Evolutionary conservation across 768 basidiomycete genomes (phyloP).

Genomic region (Kwoniella bestiolae): DNA sequence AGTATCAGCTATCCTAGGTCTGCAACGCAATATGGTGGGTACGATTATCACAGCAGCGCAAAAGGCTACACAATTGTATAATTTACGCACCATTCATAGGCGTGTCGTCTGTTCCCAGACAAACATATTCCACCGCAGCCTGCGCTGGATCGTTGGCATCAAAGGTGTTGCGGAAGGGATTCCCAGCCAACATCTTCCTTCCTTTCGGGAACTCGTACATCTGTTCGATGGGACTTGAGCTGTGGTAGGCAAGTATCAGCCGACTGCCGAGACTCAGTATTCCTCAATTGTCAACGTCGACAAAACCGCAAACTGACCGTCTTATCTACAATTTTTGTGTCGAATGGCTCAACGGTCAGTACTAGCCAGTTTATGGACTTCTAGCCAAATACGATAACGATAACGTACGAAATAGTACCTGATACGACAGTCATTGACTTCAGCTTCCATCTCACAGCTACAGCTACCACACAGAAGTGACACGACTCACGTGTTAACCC

Average conservation of each 20-base stretch:
- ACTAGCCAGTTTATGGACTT: too few species aligned
- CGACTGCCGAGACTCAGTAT: not conserved
- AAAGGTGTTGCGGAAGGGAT: slow-evolving; percentile 26
- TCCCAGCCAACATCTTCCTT: slow-evolving; percentile 45
- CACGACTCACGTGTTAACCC: slow-evolving; percentile 21
- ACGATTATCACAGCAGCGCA: too few species aligned
- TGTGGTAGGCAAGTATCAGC: not conserved
- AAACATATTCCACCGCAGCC: slow-evolving; percentile 33
- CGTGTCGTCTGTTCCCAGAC: slow-evolving; percentile 24
- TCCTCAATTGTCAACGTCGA: not conserved
- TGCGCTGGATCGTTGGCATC: slow-evolving; percentile 24
- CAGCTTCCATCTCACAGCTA: too few species aligned
- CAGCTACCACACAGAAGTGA: too few species aligned
- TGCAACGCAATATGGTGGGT: too few species aligned
- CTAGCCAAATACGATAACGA: not conserved
- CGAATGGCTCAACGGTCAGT: too few species aligned
- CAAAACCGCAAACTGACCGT: slow-evolving; percentile 6
- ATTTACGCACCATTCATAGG: slow-evolving; percentile 18
- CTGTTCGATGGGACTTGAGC: slow-evolving; percentile 23
- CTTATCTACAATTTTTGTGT: slow-evolving; percentile 14
- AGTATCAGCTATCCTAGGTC: too few species aligned
- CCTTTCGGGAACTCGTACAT: slow-evolving; percentile 44
- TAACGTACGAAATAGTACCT: slow-evolving; percentile 23
- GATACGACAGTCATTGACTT: too few species aligned
- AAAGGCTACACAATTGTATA: not conserved